Evolutionary conservation across 306 rosid genomes (phyloP).

Genomic region (Dalbergia oliveri): DNA sequence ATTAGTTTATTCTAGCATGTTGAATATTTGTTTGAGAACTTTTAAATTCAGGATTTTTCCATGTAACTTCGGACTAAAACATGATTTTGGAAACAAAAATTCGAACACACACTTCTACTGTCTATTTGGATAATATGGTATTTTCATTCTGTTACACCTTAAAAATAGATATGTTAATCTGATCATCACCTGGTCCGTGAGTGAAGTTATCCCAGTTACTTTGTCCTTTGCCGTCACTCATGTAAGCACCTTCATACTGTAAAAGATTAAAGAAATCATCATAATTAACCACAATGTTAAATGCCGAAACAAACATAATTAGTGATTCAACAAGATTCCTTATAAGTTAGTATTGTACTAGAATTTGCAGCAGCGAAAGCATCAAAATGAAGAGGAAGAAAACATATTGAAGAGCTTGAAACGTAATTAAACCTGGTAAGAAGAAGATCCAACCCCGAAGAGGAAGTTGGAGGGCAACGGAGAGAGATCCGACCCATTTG

Average conservation of each 20-base stretch:
- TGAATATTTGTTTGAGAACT: too few species aligned
- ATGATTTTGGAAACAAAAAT: too few species aligned
- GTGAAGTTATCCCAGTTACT: slow-evolving; percentile 76
- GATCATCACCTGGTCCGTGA: slow-evolving; percentile 59
- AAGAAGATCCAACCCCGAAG: slow-evolving; percentile 77
- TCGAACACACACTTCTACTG: background rate
- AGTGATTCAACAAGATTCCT: background rate
- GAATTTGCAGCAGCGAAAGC: background rate
- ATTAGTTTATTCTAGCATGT: too few species aligned
- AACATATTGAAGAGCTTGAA: background rate
- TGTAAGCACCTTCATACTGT: slow-evolving; percentile 78
- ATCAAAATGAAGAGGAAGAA: background rate
- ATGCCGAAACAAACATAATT: background rate
- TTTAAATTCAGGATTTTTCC: too few species aligned
- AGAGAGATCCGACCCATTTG: slow-evolving; percentile 22
- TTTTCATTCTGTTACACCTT: background rate
- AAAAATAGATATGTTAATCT: background rate
- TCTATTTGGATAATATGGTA: background rate
- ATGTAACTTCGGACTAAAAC: too few species aligned
- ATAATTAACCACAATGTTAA: background rate
- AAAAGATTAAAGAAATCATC: background rate
- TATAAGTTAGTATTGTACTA: background rate
- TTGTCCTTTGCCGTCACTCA: slow-evolving; percentile 70
- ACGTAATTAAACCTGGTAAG: slow-evolving; percentile 63
- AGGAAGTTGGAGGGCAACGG: slow-evolving; percentile 56